Evolutionary conservation across 1,284 basidiomycete species (phyloP).

Genomic region (Cutaneotrichosporon daszewskae): DNA sequence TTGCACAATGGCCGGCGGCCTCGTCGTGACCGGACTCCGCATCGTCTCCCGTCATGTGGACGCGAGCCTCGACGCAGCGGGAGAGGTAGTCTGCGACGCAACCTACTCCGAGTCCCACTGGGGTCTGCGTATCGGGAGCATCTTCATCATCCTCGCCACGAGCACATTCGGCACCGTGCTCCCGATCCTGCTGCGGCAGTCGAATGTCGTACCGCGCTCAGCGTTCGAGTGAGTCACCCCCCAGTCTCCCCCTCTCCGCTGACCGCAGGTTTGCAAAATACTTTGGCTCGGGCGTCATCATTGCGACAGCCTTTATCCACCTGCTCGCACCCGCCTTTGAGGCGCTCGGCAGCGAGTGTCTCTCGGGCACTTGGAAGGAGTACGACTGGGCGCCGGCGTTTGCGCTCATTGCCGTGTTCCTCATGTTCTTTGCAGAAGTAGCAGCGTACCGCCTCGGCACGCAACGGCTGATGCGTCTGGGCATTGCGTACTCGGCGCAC

Average conservation of each 20-base stretch:
- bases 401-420: constrained; percentile 70
- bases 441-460: constrained; percentile 63
- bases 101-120: constrained; percentile 19
- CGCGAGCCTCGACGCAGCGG: no score
- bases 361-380: constrained; percentile 61
- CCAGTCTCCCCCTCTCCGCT: neutral
- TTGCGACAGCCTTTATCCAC: constrained; percentile 88
- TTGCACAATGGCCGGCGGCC: no score
- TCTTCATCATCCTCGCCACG: constrained; percentile 74
- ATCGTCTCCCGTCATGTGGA: no score
- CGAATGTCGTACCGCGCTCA: constrained; percentile 58
- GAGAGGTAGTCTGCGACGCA: no score
- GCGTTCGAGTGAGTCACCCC: constrained; percentile 68
- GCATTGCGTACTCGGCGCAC: constrained; percentile 50
- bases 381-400: constrained; percentile 79
- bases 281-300: constrained; percentile 91
- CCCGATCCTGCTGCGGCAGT: constrained; percentile 67
- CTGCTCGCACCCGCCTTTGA: constrained; percentile 69
- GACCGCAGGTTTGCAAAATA: constrained; percentile 75
- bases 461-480: constrained; percentile 39
- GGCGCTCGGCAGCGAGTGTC: constrained; percentile 65
- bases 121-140: constrained; percentile 65
- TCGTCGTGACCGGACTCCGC: no score
- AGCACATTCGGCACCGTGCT: constrained; percentile 61
- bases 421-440: constrained; percentile 77